A percentile compares a stretch with the other conserved stretches of the same genome.
phyloP scores from a whole-genome alignment of 163 green algal genomes.

The Botryococcus braunii region DNA sequence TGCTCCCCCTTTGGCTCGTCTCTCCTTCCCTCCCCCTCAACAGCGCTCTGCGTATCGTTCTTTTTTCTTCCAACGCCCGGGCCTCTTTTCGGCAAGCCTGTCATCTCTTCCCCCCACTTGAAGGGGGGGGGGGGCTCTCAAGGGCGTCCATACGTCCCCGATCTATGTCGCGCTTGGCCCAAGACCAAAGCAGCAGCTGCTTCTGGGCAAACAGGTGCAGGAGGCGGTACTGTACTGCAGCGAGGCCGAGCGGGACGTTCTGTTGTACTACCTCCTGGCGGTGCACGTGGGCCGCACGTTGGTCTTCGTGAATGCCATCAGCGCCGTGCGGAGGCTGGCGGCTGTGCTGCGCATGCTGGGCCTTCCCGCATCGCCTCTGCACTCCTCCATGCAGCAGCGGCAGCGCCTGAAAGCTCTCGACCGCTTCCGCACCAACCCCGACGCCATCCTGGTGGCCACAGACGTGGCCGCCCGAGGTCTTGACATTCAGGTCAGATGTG shows the following conservation, averaged over 20 bases:
- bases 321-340: constrained; percentile 61
- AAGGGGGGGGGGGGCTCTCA: too few species aligned
- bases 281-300: constrained; percentile 58
- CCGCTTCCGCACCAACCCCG: constrained; percentile 59
- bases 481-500: constrained; percentile 68
- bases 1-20: too few species aligned
- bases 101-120: too few species aligned
- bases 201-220: constrained; percentile 28
- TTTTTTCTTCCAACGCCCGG: too few species aligned
- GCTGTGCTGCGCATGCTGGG: constrained; percentile 76
- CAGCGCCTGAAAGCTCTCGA: constrained; percentile 83
- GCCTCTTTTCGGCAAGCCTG: too few species aligned
- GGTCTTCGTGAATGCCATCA: constrained; percentile 93
- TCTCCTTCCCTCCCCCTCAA: too few species aligned
- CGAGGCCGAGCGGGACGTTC: constrained; percentile 71
- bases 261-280: constrained; percentile 80
- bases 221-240: constrained; percentile 53
- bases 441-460: constrained; percentile 81
- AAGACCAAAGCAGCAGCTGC: neutral
- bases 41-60: too few species aligned
- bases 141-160: too few species aligned
- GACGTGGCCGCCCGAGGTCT: constrained; percentile 93
- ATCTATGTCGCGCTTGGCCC: too few species aligned
- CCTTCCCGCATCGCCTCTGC: constrained; percentile 59
- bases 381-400: constrained; percentile 85